These are phyloP conservation scores for Citrus unshiu DNA, from an alignment of 345 rosid species.

Conservation along the genomic window DNA sequence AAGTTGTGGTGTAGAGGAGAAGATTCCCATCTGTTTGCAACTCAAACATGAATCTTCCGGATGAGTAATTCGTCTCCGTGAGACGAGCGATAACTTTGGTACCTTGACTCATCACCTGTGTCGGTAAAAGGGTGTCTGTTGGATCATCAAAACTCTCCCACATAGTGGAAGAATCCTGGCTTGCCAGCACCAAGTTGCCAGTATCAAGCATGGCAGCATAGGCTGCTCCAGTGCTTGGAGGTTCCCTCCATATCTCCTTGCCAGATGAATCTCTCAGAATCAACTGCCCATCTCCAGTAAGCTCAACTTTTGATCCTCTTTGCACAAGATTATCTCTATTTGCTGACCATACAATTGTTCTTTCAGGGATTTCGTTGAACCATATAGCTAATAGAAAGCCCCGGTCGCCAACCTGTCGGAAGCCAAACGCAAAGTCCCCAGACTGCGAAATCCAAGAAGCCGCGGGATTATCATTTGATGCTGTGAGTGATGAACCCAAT, in stretches of 20 bases:
- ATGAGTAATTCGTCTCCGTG: slow-evolving; percentile 28
- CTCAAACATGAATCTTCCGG: slow-evolving; percentile 32
- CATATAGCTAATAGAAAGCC: slow-evolving; percentile 33
- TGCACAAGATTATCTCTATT: slow-evolving; percentile 24
- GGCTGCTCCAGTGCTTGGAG: slow-evolving; percentile 9
- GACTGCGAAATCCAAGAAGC: slow-evolving; percentile 24
- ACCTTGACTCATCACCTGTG: slow-evolving; percentile 27
- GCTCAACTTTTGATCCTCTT: slow-evolving; percentile 9
- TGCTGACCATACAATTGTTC: slow-evolving; percentile 41
- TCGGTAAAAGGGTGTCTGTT: slow-evolving; percentile 52
- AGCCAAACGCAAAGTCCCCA: slow-evolving; percentile 45
- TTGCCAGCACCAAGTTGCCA: slow-evolving; percentile 48
- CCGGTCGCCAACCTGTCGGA: slow-evolving; percentile 7
- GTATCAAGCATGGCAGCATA: slow-evolving; percentile 45
- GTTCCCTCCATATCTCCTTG: slow-evolving; percentile 19
- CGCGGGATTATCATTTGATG: not conserved
- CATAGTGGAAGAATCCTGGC: not conserved
- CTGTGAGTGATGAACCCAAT: slow-evolving; percentile 3
- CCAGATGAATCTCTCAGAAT: slow-evolving; percentile 35
- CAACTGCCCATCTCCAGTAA: slow-evolving; percentile 10
- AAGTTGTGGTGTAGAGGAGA: slow-evolving; percentile 16
- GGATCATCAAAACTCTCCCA: slow-evolving; percentile 53
- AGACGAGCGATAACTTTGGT: slow-evolving; percentile 22
- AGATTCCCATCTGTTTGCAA: slow-evolving; percentile 39
- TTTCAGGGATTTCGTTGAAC: slow-evolving; percentile 32